Evolutionary conservation across 192 early-diverging fungal species (phyloP).

Genomic region (Coemansia sp.): DNA sequence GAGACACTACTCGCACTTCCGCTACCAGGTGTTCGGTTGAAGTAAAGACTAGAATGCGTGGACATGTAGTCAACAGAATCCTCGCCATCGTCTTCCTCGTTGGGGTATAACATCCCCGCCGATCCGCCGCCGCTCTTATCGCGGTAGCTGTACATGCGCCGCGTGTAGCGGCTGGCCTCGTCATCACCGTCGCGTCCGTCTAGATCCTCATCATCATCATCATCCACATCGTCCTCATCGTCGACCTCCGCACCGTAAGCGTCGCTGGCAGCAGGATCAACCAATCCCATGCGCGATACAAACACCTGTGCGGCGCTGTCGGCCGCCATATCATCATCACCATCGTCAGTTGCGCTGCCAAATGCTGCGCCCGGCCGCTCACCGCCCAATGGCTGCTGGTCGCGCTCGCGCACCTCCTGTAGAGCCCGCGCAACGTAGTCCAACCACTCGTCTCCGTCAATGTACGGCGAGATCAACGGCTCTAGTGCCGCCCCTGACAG

Average conservation of each 20-base stretch:
- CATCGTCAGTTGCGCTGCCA: constrained; percentile 12
- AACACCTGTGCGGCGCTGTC: constrained; percentile 33
- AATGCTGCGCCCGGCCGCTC: constrained; percentile 34
- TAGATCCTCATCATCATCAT: constrained; percentile 31
- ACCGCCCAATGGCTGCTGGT: constrained; percentile 52
- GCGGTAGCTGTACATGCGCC: constrained; percentile 1
- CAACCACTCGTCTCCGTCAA: constrained; percentile 53
- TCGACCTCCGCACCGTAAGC: constrained; percentile 30
- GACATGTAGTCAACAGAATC: constrained; percentile 21
- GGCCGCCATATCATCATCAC: constrained; percentile 14
- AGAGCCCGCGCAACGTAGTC: constrained; percentile 48
- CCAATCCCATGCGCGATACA: constrained; percentile 52
- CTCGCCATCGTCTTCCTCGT: constrained; percentile 36
- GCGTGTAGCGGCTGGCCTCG: neutral
- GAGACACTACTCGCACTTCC: neutral
- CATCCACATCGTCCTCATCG: constrained; percentile 39
- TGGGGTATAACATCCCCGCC: constrained; percentile 18
- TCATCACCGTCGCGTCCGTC: constrained; percentile 12
- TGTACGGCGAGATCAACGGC: constrained; percentile 44
- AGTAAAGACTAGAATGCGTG: constrained; percentile 21
- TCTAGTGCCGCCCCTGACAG: constrained; percentile 53
- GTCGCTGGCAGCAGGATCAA: constrained; percentile 27
- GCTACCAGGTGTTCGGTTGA: constrained; percentile 8
- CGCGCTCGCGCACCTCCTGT: constrained; percentile 45
- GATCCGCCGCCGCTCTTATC: neutral